Base-by-base conservation (phyloP, 1,284 basidiomycete genomes). In the Kalmanozyma brasiliensis region DNA sequence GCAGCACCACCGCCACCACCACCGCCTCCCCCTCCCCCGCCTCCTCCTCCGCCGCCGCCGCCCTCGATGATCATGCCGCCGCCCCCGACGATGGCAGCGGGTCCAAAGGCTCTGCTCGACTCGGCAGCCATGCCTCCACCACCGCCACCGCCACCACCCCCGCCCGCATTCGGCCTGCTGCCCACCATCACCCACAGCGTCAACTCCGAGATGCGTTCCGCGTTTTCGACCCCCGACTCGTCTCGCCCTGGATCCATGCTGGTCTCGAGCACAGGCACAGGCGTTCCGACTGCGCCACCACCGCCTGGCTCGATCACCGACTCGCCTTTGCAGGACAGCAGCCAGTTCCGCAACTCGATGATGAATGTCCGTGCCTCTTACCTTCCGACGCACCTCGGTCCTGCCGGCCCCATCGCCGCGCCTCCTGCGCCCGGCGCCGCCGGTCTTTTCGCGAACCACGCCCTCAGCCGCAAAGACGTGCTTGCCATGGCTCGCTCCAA, bases 401-500 rank as follows among this genome's bases (percentile, higher is more conserved):
- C 76, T 5, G 74, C 72, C 3, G 80, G 80, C 3, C 80, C 80
- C 5, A 66, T 65, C 17, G 66, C 69, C 29, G 76, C 65, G 1
- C 79, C 81, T n/a, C 81, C 82, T 5, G 80, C 82, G 17, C 79
- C 80, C 16, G 72, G 65, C 70, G 94, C 95, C 91, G 85, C 96
- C 43, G 63, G 63, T 3, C 34, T 71, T 14, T 71, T 78, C 22
- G 68, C 57, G 35, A 53, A 62, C n/a, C 61, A 66, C 23, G 60
- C 66, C 26, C 51, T 73, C 14, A 73, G 52, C 29, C 74, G 94
- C 48, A 97, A 98, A 83, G 92, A 93, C 77, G 88, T 97, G 73
- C 85, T 88, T 1, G 87, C 93, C 49, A 90, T 91, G 45, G 92
- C 94, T 1, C 89, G 87, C 61, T 90, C 88, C 47, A 93, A 94